Evolutionary conservation across 2,329 filamentous ascomycete species (phyloP).

Genomic region (Talaromyces sp.): DNA sequence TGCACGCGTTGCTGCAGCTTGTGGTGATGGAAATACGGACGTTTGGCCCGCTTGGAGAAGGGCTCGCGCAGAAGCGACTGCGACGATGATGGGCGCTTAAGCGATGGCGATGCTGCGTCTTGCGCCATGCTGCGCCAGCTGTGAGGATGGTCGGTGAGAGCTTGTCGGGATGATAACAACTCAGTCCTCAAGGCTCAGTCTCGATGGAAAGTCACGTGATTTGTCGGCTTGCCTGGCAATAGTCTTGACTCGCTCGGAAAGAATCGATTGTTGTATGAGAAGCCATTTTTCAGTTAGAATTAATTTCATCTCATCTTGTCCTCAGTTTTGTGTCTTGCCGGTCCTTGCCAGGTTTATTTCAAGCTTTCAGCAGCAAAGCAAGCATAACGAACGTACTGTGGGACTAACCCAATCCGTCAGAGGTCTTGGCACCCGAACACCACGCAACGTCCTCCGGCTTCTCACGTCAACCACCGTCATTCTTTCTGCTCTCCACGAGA

Average conservation of each 20-base stretch:
- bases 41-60: slow-evolving; percentile 31
- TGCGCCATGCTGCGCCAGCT: slow-evolving; percentile 23
- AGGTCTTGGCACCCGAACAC: slow-evolving; percentile 12
- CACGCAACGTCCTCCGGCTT: slow-evolving; percentile 12
- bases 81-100: slow-evolving; percentile 32
- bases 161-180: not conserved
- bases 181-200: too few relatives aligned
- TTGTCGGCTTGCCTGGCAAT: not conserved
- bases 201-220: slow-evolving; percentile 20
- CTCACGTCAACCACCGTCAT: slow-evolving; percentile 9
- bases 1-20: slow-evolving; percentile 32
- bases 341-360: not conserved
- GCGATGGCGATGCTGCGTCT: slow-evolving; percentile 16
- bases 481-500: not conserved
- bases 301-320: not conserved
- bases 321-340: not conserved
- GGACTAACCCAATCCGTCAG: not conserved
- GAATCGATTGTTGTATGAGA: not conserved
- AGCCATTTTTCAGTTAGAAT: not conserved
- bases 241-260: not conserved
- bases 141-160: not conserved
- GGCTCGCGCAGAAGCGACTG: slow-evolving; percentile 14
- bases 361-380: not conserved
- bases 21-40: slow-evolving; percentile 41
- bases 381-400: not conserved